Conservation (phyloP, 306 rosid species). For the Cercis canadensis region DNA sequence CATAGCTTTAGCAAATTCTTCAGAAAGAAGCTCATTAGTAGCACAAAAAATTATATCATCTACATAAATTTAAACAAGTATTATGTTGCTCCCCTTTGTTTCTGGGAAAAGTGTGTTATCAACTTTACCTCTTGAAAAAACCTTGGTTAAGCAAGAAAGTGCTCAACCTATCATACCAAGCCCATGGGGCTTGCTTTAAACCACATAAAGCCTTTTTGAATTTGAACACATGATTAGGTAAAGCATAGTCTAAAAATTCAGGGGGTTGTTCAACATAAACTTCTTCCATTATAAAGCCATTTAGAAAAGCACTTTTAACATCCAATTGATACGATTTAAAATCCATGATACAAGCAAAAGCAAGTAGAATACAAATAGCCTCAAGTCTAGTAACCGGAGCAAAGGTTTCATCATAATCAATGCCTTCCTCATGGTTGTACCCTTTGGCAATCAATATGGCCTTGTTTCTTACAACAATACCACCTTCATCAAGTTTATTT, state of each 20-base stretch:
- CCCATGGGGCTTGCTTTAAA: conserved; percentile 6
- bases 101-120: not conserved
- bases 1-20: not conserved
- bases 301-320: conserved; percentile 4
- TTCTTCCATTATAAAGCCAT: not conserved
- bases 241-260: not conserved
- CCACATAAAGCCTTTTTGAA: not conserved
- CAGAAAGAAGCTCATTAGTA: not conserved
- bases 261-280: conserved; percentile 1
- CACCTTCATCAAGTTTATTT: not conserved
- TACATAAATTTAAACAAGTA: not conserved
- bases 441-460: not conserved
- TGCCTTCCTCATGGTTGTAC: not conserved
- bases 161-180: too few relatives aligned
- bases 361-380: not conserved
- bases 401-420: not conserved
- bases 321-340: not conserved
- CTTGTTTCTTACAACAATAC: not conserved
- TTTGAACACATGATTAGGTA: not conserved
- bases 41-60: conserved; percentile 7
- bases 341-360: not conserved
- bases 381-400: not conserved
- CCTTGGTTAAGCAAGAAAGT: not conserved
- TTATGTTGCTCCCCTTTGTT: not conserved
- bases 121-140: not conserved